Percentiles rank a stretch among this genome's conserved stretches.
These are phyloP conservation scores for Fusarium nurragi DNA, from an alignment of 2,329 filamentous ascomycete species.

Conservation along the genomic window DNA sequence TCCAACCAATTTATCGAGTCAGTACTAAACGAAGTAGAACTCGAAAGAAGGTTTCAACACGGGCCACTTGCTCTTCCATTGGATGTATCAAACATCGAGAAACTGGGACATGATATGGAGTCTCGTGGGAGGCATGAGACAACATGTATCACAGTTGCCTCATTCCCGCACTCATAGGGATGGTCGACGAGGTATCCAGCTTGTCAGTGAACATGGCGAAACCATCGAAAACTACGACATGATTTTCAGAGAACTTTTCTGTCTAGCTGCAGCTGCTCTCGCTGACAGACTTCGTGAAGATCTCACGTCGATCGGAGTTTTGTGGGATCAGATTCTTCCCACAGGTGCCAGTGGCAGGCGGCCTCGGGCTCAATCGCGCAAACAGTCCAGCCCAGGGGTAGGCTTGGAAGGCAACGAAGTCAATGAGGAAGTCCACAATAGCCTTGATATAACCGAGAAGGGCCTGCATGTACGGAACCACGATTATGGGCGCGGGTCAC, in stretches of 20 bases:
- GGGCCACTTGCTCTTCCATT: slow-evolving; percentile 82
- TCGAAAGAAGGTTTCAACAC: slow-evolving; percentile 79
- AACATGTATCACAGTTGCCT: slow-evolving; percentile 68
- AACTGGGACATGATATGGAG: slow-evolving; percentile 77
- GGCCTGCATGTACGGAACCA: slow-evolving; percentile 45
- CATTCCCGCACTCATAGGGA: slow-evolving; percentile 37
- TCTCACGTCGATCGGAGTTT: slow-evolving; percentile 70
- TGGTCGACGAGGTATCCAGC: slow-evolving; percentile 50
- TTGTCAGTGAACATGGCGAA: slow-evolving; percentile 63
- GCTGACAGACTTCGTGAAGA: slow-evolving; percentile 72
- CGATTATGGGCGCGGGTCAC: slow-evolving; percentile 74
- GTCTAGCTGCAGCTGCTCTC: slow-evolving; percentile 78
- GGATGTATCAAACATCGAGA: slow-evolving; percentile 83
- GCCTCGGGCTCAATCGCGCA: slow-evolving; percentile 27
- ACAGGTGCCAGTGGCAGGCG: slow-evolving; percentile 61
- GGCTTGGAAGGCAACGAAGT: slow-evolving; percentile 15
- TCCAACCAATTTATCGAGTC: neutral
- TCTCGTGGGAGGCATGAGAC: slow-evolving; percentile 76
- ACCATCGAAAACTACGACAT: slow-evolving; percentile 75
- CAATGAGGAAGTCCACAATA: slow-evolving; percentile 35
- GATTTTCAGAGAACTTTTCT: slow-evolving; percentile 85
- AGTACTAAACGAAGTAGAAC: slow-evolving; percentile 41
- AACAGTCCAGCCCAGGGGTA: slow-evolving; percentile 23
- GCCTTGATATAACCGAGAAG: slow-evolving; percentile 55
- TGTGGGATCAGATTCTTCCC: slow-evolving; percentile 79